Percentiles rank a stretch among this genome's conserved stretches.
These are phyloP conservation scores for Wickerhamiella spandovensis DNA, from an alignment of 805 yeast genomes.

Conservation along the genomic window DNA sequence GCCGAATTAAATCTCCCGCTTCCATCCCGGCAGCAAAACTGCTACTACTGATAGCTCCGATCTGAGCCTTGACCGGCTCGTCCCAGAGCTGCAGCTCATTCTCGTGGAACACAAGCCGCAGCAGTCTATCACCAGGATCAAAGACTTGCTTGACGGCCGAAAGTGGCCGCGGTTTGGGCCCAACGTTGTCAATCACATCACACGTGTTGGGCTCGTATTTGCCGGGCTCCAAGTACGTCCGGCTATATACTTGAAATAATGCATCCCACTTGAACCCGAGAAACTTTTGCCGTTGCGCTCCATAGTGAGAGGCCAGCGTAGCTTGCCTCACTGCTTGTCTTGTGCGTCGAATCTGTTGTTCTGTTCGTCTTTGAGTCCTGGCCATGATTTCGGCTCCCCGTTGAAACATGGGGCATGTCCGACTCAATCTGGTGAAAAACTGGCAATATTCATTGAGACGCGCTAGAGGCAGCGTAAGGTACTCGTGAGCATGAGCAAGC, in stretches of 20 bases:
- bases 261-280: conserved; percentile 7
- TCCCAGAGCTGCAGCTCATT: conserved; percentile 8
- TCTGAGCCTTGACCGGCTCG: conserved; percentile 2
- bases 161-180: not conserved
- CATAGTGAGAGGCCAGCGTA: conserved; percentile 1
- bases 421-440: conserved; percentile 6
- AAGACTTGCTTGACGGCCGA: conserved; percentile 8
- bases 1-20: not conserved
- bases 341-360: not conserved
- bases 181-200: conserved; percentile 1
- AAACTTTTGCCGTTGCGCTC: not conserved
- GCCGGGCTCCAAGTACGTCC: conserved; percentile 6
- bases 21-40: not conserved
- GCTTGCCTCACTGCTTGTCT: conserved; percentile 2
- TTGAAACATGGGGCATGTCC: not conserved
- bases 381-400: not conserved
- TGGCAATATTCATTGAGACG: conserved; percentile 10
- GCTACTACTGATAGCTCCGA: not conserved
- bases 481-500: conserved; percentile 9
- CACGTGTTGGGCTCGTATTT: not conserved
- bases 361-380: not conserved
- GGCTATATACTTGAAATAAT: conserved; percentile 1
- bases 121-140: not conserved
- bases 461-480: conserved; percentile 15
- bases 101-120: conserved; percentile 2